Evolutionary conservation across 139 green algal genomes (phyloP).

Genomic region (Chlorella sp.): DNA sequence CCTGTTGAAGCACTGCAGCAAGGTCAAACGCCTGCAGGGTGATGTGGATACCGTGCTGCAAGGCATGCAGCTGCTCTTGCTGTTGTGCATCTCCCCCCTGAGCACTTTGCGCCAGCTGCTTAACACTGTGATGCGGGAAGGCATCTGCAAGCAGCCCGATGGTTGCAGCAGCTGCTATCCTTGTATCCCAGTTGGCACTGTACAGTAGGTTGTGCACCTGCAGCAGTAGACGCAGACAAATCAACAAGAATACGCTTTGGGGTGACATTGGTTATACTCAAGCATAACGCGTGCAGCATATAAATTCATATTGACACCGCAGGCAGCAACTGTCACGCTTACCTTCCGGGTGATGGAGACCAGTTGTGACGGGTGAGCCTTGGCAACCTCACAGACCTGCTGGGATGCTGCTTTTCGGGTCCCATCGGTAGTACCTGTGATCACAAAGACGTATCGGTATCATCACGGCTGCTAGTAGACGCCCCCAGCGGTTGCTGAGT

Average conservation of each 20-base stretch:
- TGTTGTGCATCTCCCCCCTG: no score
- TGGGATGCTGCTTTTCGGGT: constrained; percentile 66
- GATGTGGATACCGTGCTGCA: not conserved
- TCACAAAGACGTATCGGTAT: not conserved
- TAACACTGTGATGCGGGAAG: constrained; percentile 52
- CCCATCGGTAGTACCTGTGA: constrained; percentile 56
- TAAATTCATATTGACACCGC: not conserved
- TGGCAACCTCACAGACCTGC: constrained; percentile 74
- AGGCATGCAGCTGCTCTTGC: not conserved
- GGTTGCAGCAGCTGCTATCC: constrained; percentile 65
- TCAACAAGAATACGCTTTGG: no score
- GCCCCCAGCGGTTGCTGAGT: no score
- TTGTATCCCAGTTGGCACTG: constrained; percentile 72
- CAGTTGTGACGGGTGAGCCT: constrained; percentile 65
- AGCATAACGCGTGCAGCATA: no score
- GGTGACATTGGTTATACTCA: no score
- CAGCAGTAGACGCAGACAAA: not conserved
- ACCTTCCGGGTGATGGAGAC: constrained; percentile 63
- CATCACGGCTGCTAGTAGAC: no score
- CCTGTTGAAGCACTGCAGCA: constrained; percentile 51
- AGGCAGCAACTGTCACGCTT: not conserved
- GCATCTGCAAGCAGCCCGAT: constrained; percentile 70
- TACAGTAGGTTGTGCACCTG: constrained; percentile 62
- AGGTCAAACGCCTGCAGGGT: not conserved
- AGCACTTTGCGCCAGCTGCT: not conserved